phyloP scores from a whole-genome alignment of 2,329 filamentous ascomycete genomes.

The Ceratocystis harringtonii region DNA sequence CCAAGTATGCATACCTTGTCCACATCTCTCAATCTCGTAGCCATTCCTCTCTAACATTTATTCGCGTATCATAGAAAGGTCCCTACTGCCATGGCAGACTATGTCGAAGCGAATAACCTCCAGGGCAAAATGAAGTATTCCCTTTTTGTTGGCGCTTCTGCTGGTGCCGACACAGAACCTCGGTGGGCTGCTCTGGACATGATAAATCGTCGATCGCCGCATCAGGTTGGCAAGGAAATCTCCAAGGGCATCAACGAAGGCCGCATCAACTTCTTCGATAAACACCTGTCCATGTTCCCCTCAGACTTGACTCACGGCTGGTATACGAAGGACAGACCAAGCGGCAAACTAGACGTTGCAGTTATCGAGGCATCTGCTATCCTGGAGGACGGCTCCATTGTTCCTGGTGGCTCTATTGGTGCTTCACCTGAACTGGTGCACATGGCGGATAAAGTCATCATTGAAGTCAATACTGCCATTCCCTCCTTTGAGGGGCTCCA shows the following conservation, averaged over 20 bases:
- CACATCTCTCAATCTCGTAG: not conserved
- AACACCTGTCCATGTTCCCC: constrained; percentile 87
- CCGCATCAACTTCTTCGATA: constrained; percentile 83
- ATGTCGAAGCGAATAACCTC: constrained; percentile 74
- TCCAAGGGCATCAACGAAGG: constrained; percentile 82
- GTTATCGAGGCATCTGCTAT: constrained; percentile 79
- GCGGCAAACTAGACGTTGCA: constrained; percentile 63
- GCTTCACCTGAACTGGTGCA: constrained; percentile 75
- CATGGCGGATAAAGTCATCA: constrained; percentile 85
- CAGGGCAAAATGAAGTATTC: constrained; percentile 76
- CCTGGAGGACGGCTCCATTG: constrained; percentile 75
- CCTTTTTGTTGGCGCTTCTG: constrained; percentile 80
- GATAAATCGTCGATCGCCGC: constrained; percentile 72
- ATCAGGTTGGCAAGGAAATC: constrained; percentile 83
- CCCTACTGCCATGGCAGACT: constrained; percentile 68
- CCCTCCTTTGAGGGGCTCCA: constrained; percentile 78
- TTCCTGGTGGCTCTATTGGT: constrained; percentile 73
- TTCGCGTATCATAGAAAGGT: constrained; percentile 25
- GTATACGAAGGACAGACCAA: constrained; percentile 67
- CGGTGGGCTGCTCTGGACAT: constrained; percentile 80
- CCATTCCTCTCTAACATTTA: not conserved
- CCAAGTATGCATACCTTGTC: constrained; percentile 38
- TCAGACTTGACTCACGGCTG: constrained; percentile 66
- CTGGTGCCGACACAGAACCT: constrained; percentile 80
- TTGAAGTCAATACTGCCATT: constrained; percentile 78